phyloP scores from a whole-genome alignment of 352 stramenopile species.

The Globisporangium paroecandrum region DNA sequence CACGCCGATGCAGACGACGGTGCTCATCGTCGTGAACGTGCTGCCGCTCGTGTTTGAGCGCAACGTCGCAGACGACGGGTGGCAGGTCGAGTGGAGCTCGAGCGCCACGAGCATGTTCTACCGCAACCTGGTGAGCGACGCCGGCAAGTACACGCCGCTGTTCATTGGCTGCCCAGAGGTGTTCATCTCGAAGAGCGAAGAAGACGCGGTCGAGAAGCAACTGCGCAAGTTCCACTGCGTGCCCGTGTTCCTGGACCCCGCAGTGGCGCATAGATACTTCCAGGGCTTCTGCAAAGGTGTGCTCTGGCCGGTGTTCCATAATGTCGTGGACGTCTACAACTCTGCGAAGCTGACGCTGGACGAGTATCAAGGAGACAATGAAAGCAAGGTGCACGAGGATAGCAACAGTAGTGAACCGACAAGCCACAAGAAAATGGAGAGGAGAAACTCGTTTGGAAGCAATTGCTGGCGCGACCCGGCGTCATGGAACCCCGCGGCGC shows the following conservation, averaged over 20 bases:
- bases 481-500: slow-evolving; percentile 77
- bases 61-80: slow-evolving; percentile 37
- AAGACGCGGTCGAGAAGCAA: slow-evolving; percentile 69
- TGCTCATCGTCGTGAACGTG: slow-evolving; percentile 81
- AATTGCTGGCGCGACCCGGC: slow-evolving; percentile 53
- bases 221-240: slow-evolving; percentile 91
- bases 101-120: slow-evolving; percentile 75
- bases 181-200: slow-evolving; percentile 56
- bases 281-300: slow-evolving; percentile 96
- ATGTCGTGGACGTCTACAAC: slow-evolving; percentile 96
- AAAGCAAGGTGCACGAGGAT: neutral
- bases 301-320: slow-evolving; percentile 98
- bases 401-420: neutral
- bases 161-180: slow-evolving; percentile 78
- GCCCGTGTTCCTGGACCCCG: slow-evolving; percentile 92
- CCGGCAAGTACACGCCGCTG: slow-evolving; percentile 50
- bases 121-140: slow-evolving; percentile 56
- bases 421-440: slow-evolving; percentile 1
- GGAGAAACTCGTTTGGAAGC: slow-evolving; percentile 6
- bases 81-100: slow-evolving; percentile 67
- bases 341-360: slow-evolving; percentile 66
- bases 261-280: slow-evolving; percentile 82
- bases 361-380: slow-evolving; percentile 15
- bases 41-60: slow-evolving; percentile 71
- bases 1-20: slow-evolving; percentile 33